Evolutionary conservation across 148 eudicot species (phyloP), one percentile per base, ranked within the genome.

Genomic region (Drosera capensis): DNA sequence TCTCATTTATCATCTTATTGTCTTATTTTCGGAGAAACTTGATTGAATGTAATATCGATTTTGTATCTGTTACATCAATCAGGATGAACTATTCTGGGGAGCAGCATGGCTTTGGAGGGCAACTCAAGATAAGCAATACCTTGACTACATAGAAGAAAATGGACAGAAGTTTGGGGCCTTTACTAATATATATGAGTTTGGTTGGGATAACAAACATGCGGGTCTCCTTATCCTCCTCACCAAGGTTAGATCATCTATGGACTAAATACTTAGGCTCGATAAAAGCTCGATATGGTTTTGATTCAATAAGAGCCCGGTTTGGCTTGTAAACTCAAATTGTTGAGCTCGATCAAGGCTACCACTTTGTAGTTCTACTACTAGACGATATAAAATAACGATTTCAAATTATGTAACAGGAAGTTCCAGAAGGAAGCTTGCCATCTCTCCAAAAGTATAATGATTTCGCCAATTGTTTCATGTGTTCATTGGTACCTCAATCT

Each of bases 191-290:
- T 80, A 90, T 35, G 99, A 90, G 59, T 90, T 90, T 48, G 95
- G 99, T 0, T 90, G 99, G 99, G 99, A 90, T 46, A 81, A 85
- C 45, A 90, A 90, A 60, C 99, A 90, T 63, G 99, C 95, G 34
- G 99, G 99, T 37, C 74, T 90, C 2, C 85, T 84, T 43, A 85
- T 90, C 14, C 79, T 90, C 5, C 73, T 90, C 43, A 80, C n/a
- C n/a, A n/a, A n/a, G n/a, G n/a, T n/a, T n/a, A n/a, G n/a, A n/a
- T n/a, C n/a, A n/a, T n/a, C n/a, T n/a, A n/a, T n/a, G n/a, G n/a
- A n/a, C n/a, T n/a, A n/a, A n/a, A n/a, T n/a, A n/a, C n/a, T n/a
- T n/a, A n/a, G n/a, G n/a, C 40, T 4, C 40, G 25, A 19, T 16
- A 0, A 43, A 25, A 21, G 45, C 37, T 16, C 25, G 8, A n/a